phyloP scores from a whole-genome alignment of 495 filamentous ascomycete genomes.

The Parathielavia appendiculata region DNA sequence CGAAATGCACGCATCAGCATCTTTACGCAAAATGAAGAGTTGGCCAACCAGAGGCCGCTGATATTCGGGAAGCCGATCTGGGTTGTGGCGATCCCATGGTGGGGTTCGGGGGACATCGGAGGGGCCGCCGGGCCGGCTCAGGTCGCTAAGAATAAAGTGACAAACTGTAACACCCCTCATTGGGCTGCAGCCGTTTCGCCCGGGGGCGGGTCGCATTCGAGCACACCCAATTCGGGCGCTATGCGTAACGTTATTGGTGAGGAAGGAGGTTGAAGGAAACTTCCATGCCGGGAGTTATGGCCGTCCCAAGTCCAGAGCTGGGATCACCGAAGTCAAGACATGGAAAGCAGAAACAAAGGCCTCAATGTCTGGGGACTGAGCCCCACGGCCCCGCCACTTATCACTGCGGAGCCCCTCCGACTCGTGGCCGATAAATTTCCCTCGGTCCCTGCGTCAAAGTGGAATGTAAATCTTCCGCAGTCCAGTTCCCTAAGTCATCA shows the following conservation, averaged over 20 bases:
- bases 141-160: constrained; percentile 9
- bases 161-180: constrained; percentile 10
- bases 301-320: not conserved
- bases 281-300: constrained; percentile 1
- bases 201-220: not conserved
- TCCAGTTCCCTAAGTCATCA: not conserved
- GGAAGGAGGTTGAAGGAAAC: not conserved
- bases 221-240: not conserved
- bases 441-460: constrained; percentile 5
- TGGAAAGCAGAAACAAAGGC: constrained; percentile 2
- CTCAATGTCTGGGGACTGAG: constrained; percentile 4
- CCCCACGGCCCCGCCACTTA: constrained; percentile 14
- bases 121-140: constrained; percentile 6
- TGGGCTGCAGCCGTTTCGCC: constrained; percentile 1
- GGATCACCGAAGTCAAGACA: not conserved
- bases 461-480: constrained; percentile 7
- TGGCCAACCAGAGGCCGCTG: too few species aligned
- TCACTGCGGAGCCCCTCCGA: not conserved
- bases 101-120: not conserved
- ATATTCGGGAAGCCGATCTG: not conserved
- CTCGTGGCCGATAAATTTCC: constrained; percentile 13
- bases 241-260: constrained; percentile 6
- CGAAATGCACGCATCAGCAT: too few species aligned
- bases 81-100: not conserved
- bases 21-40: too few species aligned